Percentiles rank a stretch among this genome's conserved stretches.
Evolutionary conservation across 768 basidiomycete genomes (phyloP).

Genomic region (Mycena crocata): DNA sequence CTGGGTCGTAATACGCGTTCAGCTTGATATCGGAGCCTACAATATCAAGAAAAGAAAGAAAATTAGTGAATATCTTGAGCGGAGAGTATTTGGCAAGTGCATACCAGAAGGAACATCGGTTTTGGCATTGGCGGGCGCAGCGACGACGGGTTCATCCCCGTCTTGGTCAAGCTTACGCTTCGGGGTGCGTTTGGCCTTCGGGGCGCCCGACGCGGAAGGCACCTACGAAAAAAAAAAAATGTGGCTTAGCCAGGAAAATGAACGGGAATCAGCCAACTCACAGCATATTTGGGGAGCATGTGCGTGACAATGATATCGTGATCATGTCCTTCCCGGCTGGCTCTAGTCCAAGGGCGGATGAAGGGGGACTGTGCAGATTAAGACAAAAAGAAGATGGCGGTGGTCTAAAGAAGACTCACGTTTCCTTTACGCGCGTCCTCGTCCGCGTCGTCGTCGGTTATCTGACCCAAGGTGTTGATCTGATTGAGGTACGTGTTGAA

Average conservation of each 20-base stretch:
- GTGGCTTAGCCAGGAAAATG: not conserved
- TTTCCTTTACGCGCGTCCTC: not conserved
- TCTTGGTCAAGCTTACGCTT: not conserved
- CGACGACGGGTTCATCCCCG: not conserved
- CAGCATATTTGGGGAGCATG: not conserved
- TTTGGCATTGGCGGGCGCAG: too few relatives aligned
- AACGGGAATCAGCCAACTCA: too few relatives aligned
- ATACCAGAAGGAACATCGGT: too few relatives aligned
- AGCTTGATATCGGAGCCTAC: not conserved
- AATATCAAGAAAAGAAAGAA: too few relatives aligned
- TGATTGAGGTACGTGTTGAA: not conserved
- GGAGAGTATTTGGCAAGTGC: too few relatives aligned
- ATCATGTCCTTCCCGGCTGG: not conserved
- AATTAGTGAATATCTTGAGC: too few relatives aligned
- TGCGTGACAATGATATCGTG: not conserved
- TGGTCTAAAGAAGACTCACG: not conserved
- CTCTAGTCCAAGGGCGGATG: not conserved
- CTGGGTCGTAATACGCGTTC: constrained; percentile 20
- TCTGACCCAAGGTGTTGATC: not conserved
- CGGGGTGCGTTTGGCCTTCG: not conserved
- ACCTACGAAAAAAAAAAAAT: not conserved
- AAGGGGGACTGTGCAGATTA: not conserved
- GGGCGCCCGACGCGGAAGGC: not conserved
- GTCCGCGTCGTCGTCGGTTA: not conserved
- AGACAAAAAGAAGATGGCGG: too few relatives aligned